phyloP scores from a whole-genome alignment of 108 stramenopile species.

The Cyclotella baltica region DNA sequence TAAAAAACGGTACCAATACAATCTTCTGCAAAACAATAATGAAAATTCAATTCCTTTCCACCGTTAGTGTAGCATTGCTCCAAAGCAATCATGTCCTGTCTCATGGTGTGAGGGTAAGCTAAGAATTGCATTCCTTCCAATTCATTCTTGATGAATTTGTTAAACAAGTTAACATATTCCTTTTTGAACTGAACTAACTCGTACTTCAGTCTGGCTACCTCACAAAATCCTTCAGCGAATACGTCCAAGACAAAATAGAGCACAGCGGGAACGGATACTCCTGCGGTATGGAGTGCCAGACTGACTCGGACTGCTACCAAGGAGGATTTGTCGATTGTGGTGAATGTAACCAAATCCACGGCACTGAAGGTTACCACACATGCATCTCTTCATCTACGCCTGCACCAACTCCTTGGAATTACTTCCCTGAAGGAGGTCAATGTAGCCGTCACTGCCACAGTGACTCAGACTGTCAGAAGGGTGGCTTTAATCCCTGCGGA shows the following conservation, averaged over 20 bases:
- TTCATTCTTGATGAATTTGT: neutral
- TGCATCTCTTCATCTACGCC: no score
- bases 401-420: neutral
- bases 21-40: neutral
- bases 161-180: neutral
- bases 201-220: neutral
- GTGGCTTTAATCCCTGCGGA: neutral
- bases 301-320: no score
- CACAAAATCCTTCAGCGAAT: neutral
- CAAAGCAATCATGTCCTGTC: neutral
- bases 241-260: neutral
- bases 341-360: no score
- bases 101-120: neutral
- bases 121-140: neutral
- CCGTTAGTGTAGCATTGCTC: neutral
- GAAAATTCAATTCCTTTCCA: neutral
- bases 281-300: no score
- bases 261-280: no score
- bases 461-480: neutral
- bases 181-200: no score
- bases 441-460: neutral
- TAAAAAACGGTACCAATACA: neutral
- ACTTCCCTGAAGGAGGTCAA: neutral
- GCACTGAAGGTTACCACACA: no score
- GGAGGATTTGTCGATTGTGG: no score